Evolutionary conservation across 2,329 filamentous ascomycete species (phyloP), one percentile per base, ranked within the genome.

Genomic region (Curvularia hawaiiensis): DNA sequence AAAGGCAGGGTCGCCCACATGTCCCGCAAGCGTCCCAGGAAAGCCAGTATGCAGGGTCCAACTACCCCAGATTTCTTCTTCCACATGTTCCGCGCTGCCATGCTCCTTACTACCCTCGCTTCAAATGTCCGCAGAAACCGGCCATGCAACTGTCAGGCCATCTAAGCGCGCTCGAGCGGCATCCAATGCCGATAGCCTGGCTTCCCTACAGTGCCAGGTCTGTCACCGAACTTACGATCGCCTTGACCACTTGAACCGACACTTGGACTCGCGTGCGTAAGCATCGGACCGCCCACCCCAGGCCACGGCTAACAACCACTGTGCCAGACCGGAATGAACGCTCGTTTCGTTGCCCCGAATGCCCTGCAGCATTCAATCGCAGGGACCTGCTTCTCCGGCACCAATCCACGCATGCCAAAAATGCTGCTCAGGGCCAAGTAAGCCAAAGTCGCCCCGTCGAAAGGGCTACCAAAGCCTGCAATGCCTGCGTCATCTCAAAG

Each of bases 221-320:
- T 74, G 70, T 45, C 50, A 62, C 35, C 64, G 65, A 22, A 57
- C 65, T 9, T 74, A 74, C 47, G 68, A 74, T 22, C 64, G 71
- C 22, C 49, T 59, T 41, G 68, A 73, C 60, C 69, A 74, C 56
- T 48, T 73, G 50, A 67, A 68, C 58, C 63, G 70, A 50, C 71
- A 74, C 54, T 52, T 74, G 9, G 69, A 73, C 40, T 71, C 70
- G 35, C 71, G 63, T 65, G 31, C 71, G 63, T 63, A n/a, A 57
- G 51, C 40, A 53, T 44, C 14, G 16, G 14, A 22, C 16, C 40
- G 26, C 39, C 28, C 40, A 50, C 45, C 16, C 9, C 26, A 26
- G 18, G 28, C 14, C 8, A 11, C 39, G 3, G 33, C 33, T 35
- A n/a, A 35, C 33, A 11, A 31, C 30, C 30, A 16, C 30, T 4